Conservation (phyloP, 129 eudicot genomes). For the Centella asiatica region DNA sequence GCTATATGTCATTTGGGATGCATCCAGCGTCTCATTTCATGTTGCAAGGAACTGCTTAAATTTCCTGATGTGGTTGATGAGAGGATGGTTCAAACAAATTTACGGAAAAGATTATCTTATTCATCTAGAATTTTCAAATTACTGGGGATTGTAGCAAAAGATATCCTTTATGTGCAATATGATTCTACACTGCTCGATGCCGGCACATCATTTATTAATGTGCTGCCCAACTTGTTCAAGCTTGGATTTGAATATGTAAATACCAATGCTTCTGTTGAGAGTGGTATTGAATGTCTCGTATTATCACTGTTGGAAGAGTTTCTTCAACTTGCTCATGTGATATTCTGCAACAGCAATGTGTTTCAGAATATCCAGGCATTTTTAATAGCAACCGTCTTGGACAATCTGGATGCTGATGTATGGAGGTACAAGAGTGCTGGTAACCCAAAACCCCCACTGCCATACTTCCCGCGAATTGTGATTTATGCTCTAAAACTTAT, state of each 20-base stretch:
- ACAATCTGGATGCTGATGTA: conserved; percentile 46
- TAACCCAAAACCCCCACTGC: conserved; percentile 54
- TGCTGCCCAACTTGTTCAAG: conserved; percentile 51
- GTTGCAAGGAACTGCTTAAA: conserved; percentile 39
- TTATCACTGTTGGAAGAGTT: conserved; percentile 65
- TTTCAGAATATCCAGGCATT: conserved; percentile 57
- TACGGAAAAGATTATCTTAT: conserved; percentile 54
- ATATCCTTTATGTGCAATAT: conserved; percentile 41
- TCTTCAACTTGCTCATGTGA: conserved; percentile 50
- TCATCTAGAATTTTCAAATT: conserved; percentile 57
- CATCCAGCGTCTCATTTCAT: conserved; percentile 50
- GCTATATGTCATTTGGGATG: conserved; percentile 66
- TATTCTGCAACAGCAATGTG: conserved; percentile 52
- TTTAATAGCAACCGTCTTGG: conserved; percentile 55
- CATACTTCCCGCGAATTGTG: conserved; percentile 69
- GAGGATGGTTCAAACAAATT: conserved; percentile 32
- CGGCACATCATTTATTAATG: conserved; percentile 53
- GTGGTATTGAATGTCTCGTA: conserved; percentile 47
- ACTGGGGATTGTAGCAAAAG: conserved; percentile 54
- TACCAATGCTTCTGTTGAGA: conserved; percentile 44
- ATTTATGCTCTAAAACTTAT: conserved; percentile 52
- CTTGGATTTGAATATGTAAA: conserved; percentile 51
- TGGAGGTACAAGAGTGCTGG: conserved; percentile 54
- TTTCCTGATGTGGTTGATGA: conserved; percentile 52
- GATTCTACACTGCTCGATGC: conserved; percentile 44